Conservation (phyloP, 768 basidiomycete species). For the Inosperma sp. region DNA sequence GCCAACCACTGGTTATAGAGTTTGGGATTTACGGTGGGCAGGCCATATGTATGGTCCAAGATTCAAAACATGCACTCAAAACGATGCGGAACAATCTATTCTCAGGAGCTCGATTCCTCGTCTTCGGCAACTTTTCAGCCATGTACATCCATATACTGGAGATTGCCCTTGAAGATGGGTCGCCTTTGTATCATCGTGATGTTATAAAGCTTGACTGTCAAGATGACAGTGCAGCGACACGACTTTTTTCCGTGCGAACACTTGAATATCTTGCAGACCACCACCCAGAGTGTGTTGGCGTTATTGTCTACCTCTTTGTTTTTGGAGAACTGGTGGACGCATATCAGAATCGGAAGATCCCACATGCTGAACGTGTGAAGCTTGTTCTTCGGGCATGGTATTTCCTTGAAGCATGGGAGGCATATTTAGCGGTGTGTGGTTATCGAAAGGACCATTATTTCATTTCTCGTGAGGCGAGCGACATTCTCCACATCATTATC, state of each 20-base stretch:
- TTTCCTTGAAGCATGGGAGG: conserved; percentile 28
- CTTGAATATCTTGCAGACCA: conserved; percentile 18
- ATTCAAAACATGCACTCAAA: conserved; percentile 29
- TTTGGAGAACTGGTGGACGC: conserved; percentile 27
- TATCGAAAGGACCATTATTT: conserved; percentile 26
- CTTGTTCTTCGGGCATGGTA: conserved; percentile 24
- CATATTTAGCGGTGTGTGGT: conserved; percentile 14
- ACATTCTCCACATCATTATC: conserved; percentile 27
- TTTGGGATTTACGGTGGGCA: conserved; percentile 9
- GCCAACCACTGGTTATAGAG: neutral
- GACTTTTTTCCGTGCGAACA: conserved; percentile 28
- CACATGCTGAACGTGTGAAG: conserved; percentile 16
- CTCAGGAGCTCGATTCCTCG: conserved; percentile 26
- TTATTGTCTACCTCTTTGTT: conserved; percentile 29
- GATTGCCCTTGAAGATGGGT: conserved; percentile 2
- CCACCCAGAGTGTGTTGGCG: conserved; percentile 16
- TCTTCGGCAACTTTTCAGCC: conserved; percentile 16
- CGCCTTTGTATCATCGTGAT: conserved; percentile 20
- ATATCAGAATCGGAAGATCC: conserved; percentile 24
- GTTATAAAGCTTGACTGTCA: conserved; percentile 35
- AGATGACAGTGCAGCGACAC: conserved; percentile 33
- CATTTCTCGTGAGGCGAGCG: conserved; percentile 30
- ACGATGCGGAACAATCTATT: conserved; percentile 28
- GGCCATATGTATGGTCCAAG: conserved; percentile 24
- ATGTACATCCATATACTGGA: conserved; percentile 17